A percentile compares a stretch with the other conserved stretches of the same genome.
Conservation (phyloP, 2,329 filamentous ascomycete genomes). For the Stachybotrys chartarum region DNA sequence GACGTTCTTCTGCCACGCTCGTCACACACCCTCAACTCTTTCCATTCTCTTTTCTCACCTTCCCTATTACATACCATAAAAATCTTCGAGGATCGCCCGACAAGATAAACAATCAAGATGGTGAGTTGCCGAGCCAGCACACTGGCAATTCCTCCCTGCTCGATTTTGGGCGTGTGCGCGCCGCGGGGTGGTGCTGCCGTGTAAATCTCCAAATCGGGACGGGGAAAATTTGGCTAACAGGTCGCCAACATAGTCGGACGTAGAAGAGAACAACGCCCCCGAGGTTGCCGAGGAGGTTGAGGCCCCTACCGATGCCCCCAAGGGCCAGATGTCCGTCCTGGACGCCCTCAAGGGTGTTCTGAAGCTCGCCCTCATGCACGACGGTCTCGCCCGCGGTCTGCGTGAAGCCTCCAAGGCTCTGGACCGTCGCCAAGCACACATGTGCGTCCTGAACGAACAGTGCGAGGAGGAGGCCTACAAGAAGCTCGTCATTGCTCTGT, state of each 20-base stretch:
- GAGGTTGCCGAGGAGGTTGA: constrained; percentile 86
- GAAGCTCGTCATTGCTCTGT: constrained; percentile 98
- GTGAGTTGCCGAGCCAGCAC: constrained; percentile 33
- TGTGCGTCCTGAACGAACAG: constrained; percentile 99
- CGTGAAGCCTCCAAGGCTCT: constrained; percentile 98
- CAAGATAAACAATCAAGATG: constrained; percentile 52
- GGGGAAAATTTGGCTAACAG: constrained; percentile 11
- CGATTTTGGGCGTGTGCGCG: background rate
- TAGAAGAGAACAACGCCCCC: constrained; percentile 96
- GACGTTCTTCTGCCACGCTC: constrained; percentile 6
- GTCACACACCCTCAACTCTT: constrained; percentile 12
- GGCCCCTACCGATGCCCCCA: constrained; percentile 84
- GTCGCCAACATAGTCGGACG: constrained; percentile 72
- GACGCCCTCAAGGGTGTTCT: constrained; percentile 98
- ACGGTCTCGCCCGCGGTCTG: constrained; percentile 96
- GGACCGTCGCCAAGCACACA: constrained; percentile 97
- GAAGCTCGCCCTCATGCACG: constrained; percentile 98
- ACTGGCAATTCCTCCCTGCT: background rate
- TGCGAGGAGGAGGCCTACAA: constrained; percentile 99
- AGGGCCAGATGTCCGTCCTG: constrained; percentile 94
- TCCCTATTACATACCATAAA: constrained; percentile 17
- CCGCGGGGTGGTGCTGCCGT: background rate
- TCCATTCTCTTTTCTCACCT: constrained; percentile 13
- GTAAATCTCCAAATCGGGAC: too few species aligned
- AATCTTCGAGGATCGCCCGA: constrained; percentile 65